Base-by-base conservation (phyloP, 164 flowering plant genomes). In the Vitis riparia region DNA sequence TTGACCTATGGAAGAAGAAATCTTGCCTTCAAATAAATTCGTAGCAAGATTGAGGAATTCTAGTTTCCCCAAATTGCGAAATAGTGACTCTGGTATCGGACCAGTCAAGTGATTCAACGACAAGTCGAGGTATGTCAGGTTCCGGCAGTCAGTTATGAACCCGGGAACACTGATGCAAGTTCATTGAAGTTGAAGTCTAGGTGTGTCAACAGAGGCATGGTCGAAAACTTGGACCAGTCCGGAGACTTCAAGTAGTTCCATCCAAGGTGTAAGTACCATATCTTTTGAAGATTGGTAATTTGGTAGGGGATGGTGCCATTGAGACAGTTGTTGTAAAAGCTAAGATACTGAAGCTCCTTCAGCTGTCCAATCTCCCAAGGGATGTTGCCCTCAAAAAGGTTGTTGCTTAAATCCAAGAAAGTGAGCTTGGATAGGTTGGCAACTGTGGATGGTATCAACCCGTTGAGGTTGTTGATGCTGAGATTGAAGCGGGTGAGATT, bases 291-390 rank as follows among this genome's bases (percentile, higher is more conserved):
- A 70, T 70, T 65, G 72, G 75, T 65, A 17, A 82, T 17, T 70
- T 82, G 81, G 62, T 74, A 72, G 8, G 89, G 89, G 49, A 86
- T 74, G 10, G 70, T 9, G 29, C 86, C 86, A 15, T 11, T 49
- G 51, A 86, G 76, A 44, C 17, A 49, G 65, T 86, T 86, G 71
- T 77, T 52, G 47, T 37, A 61, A 9, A 82, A 72, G 9, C 61
- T 62, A 32, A 84, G 80, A 32, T 44, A 14, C 1, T 17, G 65
- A 9, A 84, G 81, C 56, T 69, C 63, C 14, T 68, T 52, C 10
- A 85, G 64, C 57, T 53, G 55, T 50, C 84, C 86, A 27, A 85
- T 73, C 59, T 72, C 75, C 7, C 69, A 44, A 3, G 88, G 86
- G 12, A 85, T 71, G 8, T 56, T 11, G 3, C 50, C 69, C 0